Evolutionary conservation across 2,329 filamentous ascomycete species (phyloP).

Genomic region (Dryadomyces quercivorus): DNA sequence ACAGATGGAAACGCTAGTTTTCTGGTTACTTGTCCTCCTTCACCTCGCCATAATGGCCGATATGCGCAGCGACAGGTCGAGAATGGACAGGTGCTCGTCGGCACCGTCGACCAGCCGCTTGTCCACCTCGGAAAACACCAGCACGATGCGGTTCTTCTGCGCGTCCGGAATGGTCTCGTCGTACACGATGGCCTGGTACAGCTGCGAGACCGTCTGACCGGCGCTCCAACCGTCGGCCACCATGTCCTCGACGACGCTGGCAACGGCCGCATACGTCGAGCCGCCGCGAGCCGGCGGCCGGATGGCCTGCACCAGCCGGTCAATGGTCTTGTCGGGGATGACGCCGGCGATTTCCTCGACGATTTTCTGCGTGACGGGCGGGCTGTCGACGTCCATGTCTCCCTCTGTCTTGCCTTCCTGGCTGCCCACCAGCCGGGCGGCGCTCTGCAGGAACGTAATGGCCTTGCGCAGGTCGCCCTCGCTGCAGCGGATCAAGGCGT

Average conservation of each 20-base stretch:
- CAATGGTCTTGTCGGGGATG: constrained; percentile 65
- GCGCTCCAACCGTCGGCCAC: constrained; percentile 97
- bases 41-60: constrained; percentile 52
- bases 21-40: too few species aligned
- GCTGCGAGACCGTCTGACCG: constrained; percentile 65
- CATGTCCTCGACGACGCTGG: constrained; percentile 75
- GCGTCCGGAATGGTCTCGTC: constrained; percentile 74
- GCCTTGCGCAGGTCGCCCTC: constrained; percentile 94
- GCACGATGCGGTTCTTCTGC: constrained; percentile 83
- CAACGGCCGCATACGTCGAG: constrained; percentile 59
- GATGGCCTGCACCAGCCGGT: constrained; percentile 60
- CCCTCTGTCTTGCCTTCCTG: constrained; percentile 19
- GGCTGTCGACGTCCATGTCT: constrained; percentile 49
- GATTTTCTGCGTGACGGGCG: constrained; percentile 59
- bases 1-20: too few species aligned
- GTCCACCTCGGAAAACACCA: constrained; percentile 86
- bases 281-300: constrained; percentile 43
- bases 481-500: constrained; percentile 73
- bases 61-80: constrained; percentile 76
- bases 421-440: constrained; percentile 67
- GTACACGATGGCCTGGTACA: constrained; percentile 72
- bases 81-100: constrained; percentile 84
- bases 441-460: constrained; percentile 91
- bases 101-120: constrained; percentile 90
- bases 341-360: constrained; percentile 95